Evolutionary conservation across 2,329 filamentous ascomycete species (phyloP).

Genomic region (Phialemonium atrogriseum): DNA sequence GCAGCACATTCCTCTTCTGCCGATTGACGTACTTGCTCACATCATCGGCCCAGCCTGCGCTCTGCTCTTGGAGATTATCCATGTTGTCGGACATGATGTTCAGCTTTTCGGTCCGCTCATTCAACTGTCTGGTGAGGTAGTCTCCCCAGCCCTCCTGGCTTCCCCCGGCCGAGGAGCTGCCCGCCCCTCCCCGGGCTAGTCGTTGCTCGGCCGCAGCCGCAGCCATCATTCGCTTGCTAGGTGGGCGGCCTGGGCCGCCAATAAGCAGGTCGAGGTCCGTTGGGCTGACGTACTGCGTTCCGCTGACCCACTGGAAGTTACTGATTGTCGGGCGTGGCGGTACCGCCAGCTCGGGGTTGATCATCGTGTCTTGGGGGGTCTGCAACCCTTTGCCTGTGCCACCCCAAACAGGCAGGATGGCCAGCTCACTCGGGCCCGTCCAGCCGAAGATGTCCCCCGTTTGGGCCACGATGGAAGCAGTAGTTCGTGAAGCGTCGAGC

Average conservation of each 20-base stretch:
- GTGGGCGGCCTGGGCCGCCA: conserved; percentile 78
- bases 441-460: conserved; percentile 81
- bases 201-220: conserved; percentile 70
- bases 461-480: conserved; percentile 61
- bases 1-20: conserved; percentile 78
- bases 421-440: conserved; percentile 80
- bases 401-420: conserved; percentile 74
- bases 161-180: conserved; percentile 18
- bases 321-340: conserved; percentile 87
- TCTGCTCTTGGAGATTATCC: conserved; percentile 73
- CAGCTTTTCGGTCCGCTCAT: conserved; percentile 83
- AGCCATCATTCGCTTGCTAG: conserved; percentile 79
- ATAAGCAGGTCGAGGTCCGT: conserved; percentile 86
- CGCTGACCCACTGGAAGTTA: conserved; percentile 92
- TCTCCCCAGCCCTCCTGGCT: conserved; percentile 61
- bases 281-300: conserved; percentile 83
- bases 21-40: conserved; percentile 78
- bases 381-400: conserved; percentile 56
- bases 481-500: conserved; percentile 66
- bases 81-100: conserved; percentile 77
- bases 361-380: conserved; percentile 61
- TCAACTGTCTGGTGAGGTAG: conserved; percentile 79
- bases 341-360: conserved; percentile 65
- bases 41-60: conserved; percentile 76
- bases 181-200: conserved; percentile 34